Percentiles rank a stretch among this genome's conserved stretches.
phyloP scores from a whole-genome alignment of 2,329 filamentous ascomycete species.

The Apiospora phragmitis region DNA sequence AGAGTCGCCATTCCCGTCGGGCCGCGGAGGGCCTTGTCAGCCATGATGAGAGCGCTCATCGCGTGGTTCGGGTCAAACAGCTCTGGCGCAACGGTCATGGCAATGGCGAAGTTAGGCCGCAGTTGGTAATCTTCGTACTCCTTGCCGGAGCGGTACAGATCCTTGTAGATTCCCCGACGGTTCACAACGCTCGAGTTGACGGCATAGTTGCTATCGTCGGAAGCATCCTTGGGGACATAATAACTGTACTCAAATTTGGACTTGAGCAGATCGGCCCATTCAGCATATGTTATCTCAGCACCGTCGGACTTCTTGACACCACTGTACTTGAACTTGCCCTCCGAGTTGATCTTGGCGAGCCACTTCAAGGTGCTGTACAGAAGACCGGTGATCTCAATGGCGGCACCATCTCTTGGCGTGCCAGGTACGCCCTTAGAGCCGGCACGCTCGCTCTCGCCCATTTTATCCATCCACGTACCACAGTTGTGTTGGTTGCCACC shows the following conservation, averaged over 20 bases:
- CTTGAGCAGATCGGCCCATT: constrained; percentile 81
- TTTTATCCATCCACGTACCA: constrained; percentile 99
- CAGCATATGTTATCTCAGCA: constrained; percentile 63
- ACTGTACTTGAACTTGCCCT: constrained; percentile 71
- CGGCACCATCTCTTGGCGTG: constrained; percentile 94
- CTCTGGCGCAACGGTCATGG: constrained; percentile 90
- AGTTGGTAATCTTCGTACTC: constrained; percentile 98
- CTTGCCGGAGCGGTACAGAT: constrained; percentile 90
- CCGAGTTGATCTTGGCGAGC: constrained; percentile 67
- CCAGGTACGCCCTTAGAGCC: constrained; percentile 91
- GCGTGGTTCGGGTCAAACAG: constrained; percentile 82
- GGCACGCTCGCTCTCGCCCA: constrained; percentile 94
- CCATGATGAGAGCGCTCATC: constrained; percentile 74
- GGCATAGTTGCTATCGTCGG: constrained; percentile 76
- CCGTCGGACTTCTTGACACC: constrained; percentile 69
- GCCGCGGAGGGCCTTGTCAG: constrained; percentile 77
- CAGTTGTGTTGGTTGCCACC: constrained; percentile 95
- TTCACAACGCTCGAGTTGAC: constrained; percentile 80
- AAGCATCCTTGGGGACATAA: constrained; percentile 71
- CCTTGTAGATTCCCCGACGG: constrained; percentile 96
- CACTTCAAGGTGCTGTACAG: constrained; percentile 87
- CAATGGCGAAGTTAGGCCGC: constrained; percentile 89
- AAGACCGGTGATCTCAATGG: constrained; percentile 91
- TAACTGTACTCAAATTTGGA: constrained; percentile 90
- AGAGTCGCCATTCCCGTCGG: constrained; percentile 95